phyloP scores from a whole-genome alignment of 306 rosid genomes.

The Betula pendula region DNA sequence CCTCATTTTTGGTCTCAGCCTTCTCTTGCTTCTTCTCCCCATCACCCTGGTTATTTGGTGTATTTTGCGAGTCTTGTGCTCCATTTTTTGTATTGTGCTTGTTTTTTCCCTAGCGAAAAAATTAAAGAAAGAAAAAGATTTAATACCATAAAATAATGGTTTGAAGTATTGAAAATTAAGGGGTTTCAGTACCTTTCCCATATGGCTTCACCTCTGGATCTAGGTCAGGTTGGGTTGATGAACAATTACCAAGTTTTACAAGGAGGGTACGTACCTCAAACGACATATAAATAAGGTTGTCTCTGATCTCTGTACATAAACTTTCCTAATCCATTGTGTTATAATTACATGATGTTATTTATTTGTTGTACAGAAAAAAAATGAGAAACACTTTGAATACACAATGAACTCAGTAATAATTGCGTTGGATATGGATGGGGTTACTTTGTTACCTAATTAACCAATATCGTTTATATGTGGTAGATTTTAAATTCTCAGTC shows the following conservation, averaged over 20 bases:
- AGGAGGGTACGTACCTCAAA: not conserved
- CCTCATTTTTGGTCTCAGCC: too few species aligned
- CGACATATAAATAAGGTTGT: not conserved
- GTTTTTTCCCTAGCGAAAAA: not conserved
- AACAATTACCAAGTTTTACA: not conserved
- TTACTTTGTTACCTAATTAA: not conserved
- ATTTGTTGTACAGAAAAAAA: too few species aligned
- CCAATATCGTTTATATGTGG: not conserved
- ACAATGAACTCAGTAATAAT: too few species aligned
- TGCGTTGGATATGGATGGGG: not conserved
- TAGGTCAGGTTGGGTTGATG: not conserved
- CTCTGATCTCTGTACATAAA: too few species aligned
- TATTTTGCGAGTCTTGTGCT: not conserved
- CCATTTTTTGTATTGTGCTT: not conserved
- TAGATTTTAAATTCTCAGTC: not conserved
- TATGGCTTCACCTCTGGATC: not conserved
- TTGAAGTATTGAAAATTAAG: too few species aligned
- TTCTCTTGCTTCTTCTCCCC: too few species aligned
- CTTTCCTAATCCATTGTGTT: too few species aligned
- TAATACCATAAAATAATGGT: not conserved
- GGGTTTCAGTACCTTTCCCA: not conserved
- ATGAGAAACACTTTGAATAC: too few species aligned
- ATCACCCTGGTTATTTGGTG: not conserved
- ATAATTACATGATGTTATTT: too few species aligned
- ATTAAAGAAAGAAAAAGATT: not conserved